Conservation (phyloP, 2,329 filamentous ascomycete genomes). For the Bipolaris bicolor region DNA sequence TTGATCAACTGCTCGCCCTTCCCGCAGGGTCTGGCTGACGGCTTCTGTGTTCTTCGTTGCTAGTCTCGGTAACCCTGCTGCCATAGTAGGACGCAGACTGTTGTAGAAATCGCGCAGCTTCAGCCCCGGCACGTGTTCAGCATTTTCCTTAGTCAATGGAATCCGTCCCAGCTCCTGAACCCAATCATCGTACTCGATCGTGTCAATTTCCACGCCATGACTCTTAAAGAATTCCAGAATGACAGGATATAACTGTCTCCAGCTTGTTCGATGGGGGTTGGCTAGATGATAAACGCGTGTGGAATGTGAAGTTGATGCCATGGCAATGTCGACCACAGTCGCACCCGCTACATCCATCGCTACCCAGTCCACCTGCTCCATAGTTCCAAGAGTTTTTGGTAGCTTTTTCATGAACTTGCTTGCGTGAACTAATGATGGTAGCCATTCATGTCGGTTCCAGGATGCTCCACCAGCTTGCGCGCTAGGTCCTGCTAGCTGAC, state of each 20-base stretch:
- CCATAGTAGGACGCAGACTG: background rate
- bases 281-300: constrained; percentile 2
- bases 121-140: constrained; percentile 2
- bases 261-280: constrained; percentile 3
- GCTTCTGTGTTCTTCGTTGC: background rate
- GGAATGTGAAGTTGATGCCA: background rate
- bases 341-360: constrained; percentile 22
- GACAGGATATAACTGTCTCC: constrained; percentile 2
- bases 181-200: constrained; percentile 1
- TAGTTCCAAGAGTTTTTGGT: constrained; percentile 23
- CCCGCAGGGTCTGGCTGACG: background rate
- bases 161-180: constrained; percentile 1
- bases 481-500: constrained; percentile 41
- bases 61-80: background rate
- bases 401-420: constrained; percentile 26
- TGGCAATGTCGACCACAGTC: constrained; percentile 3
- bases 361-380: constrained; percentile 36
- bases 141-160: constrained; percentile 5
- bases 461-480: constrained; percentile 18
- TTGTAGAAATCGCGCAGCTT: constrained; percentile 8
- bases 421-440: constrained; percentile 34
- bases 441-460: constrained; percentile 38
- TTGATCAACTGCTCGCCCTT: background rate
- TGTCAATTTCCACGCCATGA: background rate
- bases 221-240: background rate